Base-by-base conservation (phyloP, 768 basidiomycete species). In the Naganishia antarctica region DNA sequence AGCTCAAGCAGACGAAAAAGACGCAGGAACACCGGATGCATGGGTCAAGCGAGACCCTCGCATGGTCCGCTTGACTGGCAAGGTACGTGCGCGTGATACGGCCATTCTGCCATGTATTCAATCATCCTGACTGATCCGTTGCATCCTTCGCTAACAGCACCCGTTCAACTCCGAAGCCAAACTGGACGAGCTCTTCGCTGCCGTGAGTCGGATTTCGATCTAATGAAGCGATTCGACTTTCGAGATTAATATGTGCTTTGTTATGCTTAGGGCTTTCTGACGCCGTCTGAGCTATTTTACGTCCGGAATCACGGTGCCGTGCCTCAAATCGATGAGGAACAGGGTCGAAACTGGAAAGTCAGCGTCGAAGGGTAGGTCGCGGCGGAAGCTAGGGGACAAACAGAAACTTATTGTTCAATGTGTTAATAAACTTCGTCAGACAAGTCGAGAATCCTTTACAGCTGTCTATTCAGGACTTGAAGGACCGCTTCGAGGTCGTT, bases 231-330 rank as follows among this genome's bases (percentile, higher is more conserved):
- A 44, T 18, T 12, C 15, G 7, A 37, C 34, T 7, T 37, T 11
- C 18, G 6, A 44, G 43, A 44, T n/a, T 7, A 7, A 7, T 7
- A 12, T 26, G 25, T 40, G 11, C 12, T 2, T 57, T 18, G 25
- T 46, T 25, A 28, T 40, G 4, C 62, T 58, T 64, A 80, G 67
- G 84, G 84, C 13, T 85, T 85, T 72, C 67, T 85, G 60, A 85
- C 84, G 0, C 82, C 84, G 0, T 79, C 79, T 57, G 78, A 80
- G 64, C 78, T 84, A 9, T 83, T 82, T 74, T 86, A 79, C 69
- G 85, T 85, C n/a, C 81, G 85, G 16, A 85, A 84, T 66, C 85
- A 86, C 65, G 85, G 85, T 12, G 80, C 83, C 0, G 84, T 84
- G 4, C 85, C 85, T 0, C 72, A 73, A 21, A 76, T 85, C 15